phyloP scores from a whole-genome alignment of 2,329 filamentous ascomycete species.

The Pyricularia pennisetigena region DNA sequence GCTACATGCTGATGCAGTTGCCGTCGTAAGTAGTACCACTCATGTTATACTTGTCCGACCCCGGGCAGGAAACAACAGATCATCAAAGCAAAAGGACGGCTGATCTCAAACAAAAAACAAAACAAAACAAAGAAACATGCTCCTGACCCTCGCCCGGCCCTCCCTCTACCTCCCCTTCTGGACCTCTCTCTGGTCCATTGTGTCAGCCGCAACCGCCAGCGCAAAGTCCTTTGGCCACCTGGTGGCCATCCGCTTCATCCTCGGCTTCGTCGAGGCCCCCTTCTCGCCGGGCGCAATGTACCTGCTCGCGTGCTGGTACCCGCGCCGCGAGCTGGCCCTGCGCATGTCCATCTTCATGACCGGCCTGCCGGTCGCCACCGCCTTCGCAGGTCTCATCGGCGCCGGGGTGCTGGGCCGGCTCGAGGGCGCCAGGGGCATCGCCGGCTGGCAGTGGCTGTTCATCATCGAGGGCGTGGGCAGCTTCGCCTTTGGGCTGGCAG shows the following conservation, averaged over 20 bases:
- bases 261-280: slow-evolving; percentile 24
- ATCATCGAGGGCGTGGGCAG: slow-evolving; percentile 34
- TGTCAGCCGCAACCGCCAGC: slow-evolving; percentile 23
- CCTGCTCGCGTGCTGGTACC: slow-evolving; percentile 30
- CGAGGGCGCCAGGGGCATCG: slow-evolving; percentile 33
- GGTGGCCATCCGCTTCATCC: slow-evolving; percentile 22
- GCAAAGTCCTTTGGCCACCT: slow-evolving; percentile 22
- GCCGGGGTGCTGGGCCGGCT: slow-evolving; percentile 34
- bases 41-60: too few species aligned
- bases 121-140: slow-evolving; percentile 15
- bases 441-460: slow-evolving; percentile 44
- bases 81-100: background rate
- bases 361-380: slow-evolving; percentile 24
- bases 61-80: background rate
- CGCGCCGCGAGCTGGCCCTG: slow-evolving; percentile 24
- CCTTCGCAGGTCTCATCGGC: slow-evolving; percentile 39
- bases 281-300: slow-evolving; percentile 29
- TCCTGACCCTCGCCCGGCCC: slow-evolving; percentile 15
- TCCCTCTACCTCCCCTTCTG: slow-evolving; percentile 18
- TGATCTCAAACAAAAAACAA: background rate
- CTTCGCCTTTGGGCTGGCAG: slow-evolving; percentile 19
- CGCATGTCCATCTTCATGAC: slow-evolving; percentile 25
- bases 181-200: slow-evolving; percentile 19
- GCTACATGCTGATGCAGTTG: slow-evolving; percentile 8
- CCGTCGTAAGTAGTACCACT: background rate